phyloP scores from a whole-genome alignment of 139 green algal species.

The Zygnema cylindricum region DNA sequence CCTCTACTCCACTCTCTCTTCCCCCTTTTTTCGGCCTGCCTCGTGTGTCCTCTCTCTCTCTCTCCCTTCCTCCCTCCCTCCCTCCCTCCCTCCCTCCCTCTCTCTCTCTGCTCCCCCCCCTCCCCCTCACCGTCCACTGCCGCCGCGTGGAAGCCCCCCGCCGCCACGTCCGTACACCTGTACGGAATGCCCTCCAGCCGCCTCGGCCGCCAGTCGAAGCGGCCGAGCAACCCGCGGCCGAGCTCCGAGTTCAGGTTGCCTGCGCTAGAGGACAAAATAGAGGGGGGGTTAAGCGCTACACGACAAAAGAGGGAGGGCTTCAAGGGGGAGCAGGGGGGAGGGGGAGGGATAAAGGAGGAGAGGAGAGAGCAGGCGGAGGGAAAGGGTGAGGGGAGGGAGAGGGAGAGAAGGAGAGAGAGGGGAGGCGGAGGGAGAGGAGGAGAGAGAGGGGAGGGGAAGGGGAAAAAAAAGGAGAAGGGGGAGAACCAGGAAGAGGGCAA shows the following conservation, averaged over 20 bases:
- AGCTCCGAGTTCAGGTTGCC: constrained; percentile 28
- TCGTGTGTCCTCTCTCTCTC: constrained; percentile 17
- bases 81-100: neutral
- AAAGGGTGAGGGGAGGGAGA: constrained; percentile 6
- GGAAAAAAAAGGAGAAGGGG: too few relatives aligned
- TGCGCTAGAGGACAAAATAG: neutral
- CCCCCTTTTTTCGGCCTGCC: constrained; percentile 10
- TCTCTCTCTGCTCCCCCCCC: neutral
- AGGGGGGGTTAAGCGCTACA: too few relatives aligned
- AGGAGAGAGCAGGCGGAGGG: too few relatives aligned
- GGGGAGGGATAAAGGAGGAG: too few relatives aligned
- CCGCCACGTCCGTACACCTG: neutral
- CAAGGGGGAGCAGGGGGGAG: too few relatives aligned
- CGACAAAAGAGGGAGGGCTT: too few relatives aligned
- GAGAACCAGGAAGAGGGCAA: neutral
- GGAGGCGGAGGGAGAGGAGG: too few relatives aligned
- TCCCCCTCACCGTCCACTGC: constrained; percentile 32
- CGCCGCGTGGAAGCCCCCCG: neutral
- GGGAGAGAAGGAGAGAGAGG: too few relatives aligned
- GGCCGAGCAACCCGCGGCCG: neutral
- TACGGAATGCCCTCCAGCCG: neutral
- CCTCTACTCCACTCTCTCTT: constrained; percentile 8
- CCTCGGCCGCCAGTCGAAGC: neutral
- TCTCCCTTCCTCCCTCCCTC: neutral
- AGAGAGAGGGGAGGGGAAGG: too few relatives aligned